These are phyloP conservation scores for Ilyonectria destructans DNA, from an alignment of 2,329 filamentous ascomycete species.

Conservation along the genomic window DNA sequence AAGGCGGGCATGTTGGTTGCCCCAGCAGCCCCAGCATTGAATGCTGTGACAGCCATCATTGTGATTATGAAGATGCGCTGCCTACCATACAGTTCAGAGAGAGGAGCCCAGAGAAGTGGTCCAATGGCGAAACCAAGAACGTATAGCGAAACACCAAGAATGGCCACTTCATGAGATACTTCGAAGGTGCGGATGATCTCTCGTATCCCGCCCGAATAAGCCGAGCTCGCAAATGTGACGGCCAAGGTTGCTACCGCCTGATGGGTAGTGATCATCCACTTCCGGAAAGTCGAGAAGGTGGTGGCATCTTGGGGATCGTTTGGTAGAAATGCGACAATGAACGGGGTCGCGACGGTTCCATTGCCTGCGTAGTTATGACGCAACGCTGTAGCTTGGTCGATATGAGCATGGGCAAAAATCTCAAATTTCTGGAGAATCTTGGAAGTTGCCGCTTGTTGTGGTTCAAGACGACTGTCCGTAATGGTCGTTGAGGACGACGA, in stretches of 20 bases:
- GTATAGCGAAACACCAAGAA: conserved; percentile 75
- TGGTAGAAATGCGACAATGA: conserved; percentile 78
- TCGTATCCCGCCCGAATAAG: conserved; percentile 72
- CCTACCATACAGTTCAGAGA: conserved; percentile 75
- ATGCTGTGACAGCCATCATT: conserved; percentile 70
- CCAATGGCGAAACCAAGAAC: conserved; percentile 75
- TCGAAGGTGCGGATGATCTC: conserved; percentile 71
- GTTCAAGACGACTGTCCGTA: neutral
- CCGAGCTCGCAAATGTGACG: conserved; percentile 79
- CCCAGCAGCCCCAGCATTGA: conserved; percentile 74
- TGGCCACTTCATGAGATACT: conserved; percentile 67
- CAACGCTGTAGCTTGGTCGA: conserved; percentile 9
- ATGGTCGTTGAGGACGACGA: neutral
- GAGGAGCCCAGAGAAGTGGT: conserved; percentile 76
- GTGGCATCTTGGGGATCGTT: conserved; percentile 78
- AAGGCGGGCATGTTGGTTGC: conserved; percentile 71
- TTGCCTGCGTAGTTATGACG: conserved; percentile 64
- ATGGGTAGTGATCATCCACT: conserved; percentile 74
- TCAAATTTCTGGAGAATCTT: neutral
- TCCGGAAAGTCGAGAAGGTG: conserved; percentile 67
- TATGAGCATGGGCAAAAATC: neutral
- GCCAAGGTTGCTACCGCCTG: conserved; percentile 75
- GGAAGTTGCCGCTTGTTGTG: neutral
- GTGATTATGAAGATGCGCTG: conserved; percentile 72
- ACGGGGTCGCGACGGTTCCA: conserved; percentile 78